Evolutionary conservation across 2,329 filamentous ascomycete species (phyloP).

Genomic region (Xylariales sp.): DNA sequence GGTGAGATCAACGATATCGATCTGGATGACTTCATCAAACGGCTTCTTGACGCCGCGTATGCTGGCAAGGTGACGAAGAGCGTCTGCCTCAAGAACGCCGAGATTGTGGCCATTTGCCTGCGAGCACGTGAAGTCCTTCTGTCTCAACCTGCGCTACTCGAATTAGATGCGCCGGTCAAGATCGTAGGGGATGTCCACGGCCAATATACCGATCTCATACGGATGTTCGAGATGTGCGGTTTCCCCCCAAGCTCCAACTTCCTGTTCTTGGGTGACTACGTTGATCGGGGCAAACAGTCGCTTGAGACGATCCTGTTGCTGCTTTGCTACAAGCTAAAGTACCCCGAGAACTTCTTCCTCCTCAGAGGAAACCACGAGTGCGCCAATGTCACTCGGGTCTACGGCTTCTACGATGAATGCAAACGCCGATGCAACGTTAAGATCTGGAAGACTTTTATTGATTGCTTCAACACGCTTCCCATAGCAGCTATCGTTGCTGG

Average conservation of each 20-base stretch:
- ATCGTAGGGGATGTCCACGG: conserved; percentile 97
- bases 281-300: conserved; percentile 93
- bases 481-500: conserved; percentile 95
- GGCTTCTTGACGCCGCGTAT: conserved; percentile 90
- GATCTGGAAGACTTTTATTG: conserved; percentile 96
- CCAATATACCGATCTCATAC: conserved; percentile 92
- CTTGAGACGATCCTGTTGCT: conserved; percentile 90
- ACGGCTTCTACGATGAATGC: conserved; percentile 98
- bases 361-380: conserved; percentile 95
- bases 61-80: conserved; percentile 96
- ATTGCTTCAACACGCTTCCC: conserved; percentile 92
- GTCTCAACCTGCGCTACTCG: conserved; percentile 84
- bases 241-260: conserved; percentile 92
- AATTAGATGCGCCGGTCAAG: conserved; percentile 92
- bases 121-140: conserved; percentile 85
- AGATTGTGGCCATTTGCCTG: conserved; percentile 90
- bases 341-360: conserved; percentile 95
- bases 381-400: conserved; percentile 91
- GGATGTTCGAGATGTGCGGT: conserved; percentile 98
- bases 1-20: conserved; percentile 88
- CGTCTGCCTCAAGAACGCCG: conserved; percentile 94
- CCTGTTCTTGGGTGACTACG: conserved; percentile 92
- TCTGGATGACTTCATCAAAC: conserved; percentile 94
- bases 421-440: conserved; percentile 95
- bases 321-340: conserved; percentile 95